Conservation (phyloP, 345 rosid genomes). For the Aquilaria yunnanensis region DNA sequence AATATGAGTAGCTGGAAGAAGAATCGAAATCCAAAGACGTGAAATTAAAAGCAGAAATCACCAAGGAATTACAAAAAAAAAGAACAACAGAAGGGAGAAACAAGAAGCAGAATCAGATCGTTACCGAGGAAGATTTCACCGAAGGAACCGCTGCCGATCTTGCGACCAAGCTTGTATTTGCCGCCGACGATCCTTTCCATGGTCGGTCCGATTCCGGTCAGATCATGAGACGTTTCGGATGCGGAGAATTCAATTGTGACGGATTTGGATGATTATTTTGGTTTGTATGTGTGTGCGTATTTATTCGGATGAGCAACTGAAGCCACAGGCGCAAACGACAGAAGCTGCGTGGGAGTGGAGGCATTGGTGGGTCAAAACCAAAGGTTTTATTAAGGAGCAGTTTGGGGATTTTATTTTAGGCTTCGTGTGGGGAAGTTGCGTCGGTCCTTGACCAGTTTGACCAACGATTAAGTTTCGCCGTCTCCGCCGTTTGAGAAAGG, state of each 20-base stretch:
- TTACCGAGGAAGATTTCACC: slow-evolving; percentile 89
- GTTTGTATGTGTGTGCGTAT: background rate
- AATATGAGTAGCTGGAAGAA: slow-evolving; percentile 69
- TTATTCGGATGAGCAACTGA: slow-evolving; percentile 15
- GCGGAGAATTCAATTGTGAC: background rate
- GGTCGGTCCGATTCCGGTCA: slow-evolving; percentile 23
- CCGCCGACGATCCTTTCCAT: slow-evolving; percentile 87
- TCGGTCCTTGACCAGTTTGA: too few species aligned
- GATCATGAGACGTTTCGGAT: slow-evolving; percentile 16
- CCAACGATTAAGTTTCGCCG: too few species aligned
- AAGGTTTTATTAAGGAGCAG: slow-evolving; percentile 14
- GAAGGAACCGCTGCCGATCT: slow-evolving; percentile 96
- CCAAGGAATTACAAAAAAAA: background rate
- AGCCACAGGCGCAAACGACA: slow-evolving; percentile 21
- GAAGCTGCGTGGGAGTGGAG: slow-evolving; percentile 7
- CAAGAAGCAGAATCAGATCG: slow-evolving; percentile 5
- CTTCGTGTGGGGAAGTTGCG: too few species aligned
- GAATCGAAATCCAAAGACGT: slow-evolving; percentile 3
- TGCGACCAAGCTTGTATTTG: slow-evolving; percentile 82
- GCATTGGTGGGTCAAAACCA: slow-evolving; percentile 7
- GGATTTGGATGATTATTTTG: background rate
- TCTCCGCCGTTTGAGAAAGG: too few species aligned
- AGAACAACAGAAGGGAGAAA: background rate
- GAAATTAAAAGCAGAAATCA: slow-evolving; percentile 3
- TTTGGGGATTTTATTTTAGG: slow-evolving; percentile 15